Percentiles rank a stretch among this genome's conserved stretches.
These are phyloP conservation scores for Eucalyptus paniculata DNA, from an alignment of 345 rosid species.

Conservation along the genomic window DNA sequence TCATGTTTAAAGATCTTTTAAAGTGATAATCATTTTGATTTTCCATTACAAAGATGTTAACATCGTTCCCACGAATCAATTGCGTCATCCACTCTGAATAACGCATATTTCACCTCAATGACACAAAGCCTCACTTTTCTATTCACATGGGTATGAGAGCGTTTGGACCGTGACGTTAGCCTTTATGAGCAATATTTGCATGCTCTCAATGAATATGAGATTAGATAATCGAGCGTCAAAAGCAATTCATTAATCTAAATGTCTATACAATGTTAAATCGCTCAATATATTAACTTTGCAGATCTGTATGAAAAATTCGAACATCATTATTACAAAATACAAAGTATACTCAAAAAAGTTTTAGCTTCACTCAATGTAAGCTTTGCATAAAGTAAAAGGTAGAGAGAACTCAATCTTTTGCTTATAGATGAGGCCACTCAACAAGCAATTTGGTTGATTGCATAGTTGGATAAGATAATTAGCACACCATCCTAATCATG, in stretches of 20 bases:
- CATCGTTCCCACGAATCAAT: neutral
- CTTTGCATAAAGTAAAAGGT: neutral
- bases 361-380: neutral
- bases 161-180: fast-evolving
- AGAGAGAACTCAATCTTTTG: neutral
- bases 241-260: neutral
- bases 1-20: neutral
- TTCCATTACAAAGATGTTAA: neutral
- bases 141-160: fast-evolving
- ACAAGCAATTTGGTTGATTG: neutral
- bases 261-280: neutral
- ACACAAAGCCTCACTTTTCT: neutral
- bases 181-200: fast-evolving
- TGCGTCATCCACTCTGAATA: fast-evolving
- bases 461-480: neutral
- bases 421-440: neutral
- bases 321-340: neutral
- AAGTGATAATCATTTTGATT: neutral
- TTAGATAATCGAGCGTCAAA: neutral
- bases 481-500: neutral
- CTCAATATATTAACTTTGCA: fast-evolving
- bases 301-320: fast-evolving
- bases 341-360: neutral
- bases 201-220: neutral
- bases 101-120: fast-evolving